Base-by-base conservation (phyloP, 352 stramenopile species). In the Globisporangium nodosum region DNA sequence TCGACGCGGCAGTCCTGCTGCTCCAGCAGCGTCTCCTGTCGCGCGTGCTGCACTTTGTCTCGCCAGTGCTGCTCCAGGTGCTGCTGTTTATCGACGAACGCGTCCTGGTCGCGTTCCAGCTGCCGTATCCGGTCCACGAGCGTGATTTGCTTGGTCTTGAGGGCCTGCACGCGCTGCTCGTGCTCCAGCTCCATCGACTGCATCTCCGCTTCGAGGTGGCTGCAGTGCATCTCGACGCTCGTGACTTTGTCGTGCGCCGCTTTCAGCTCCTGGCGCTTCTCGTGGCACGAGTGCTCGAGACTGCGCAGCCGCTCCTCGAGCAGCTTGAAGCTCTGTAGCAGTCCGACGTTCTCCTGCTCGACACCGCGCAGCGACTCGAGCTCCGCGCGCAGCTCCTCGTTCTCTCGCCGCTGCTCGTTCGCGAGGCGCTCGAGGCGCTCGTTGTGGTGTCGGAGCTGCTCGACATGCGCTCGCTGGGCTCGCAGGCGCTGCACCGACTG, bases 301-400 rank as follows among this genome's bases (percentile, higher is more conserved):
- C 53, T 66, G 35, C 55, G 70, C 42, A 76, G 58, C 8, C 76
- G 66, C 55, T 81, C 66, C 61, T 89, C 73, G 5, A 89, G 56
- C 31, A 85, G 49, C 48, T 83, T 80, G 31, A 85, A 70, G 42
- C 68, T 82, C 52, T 85, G 73, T 16, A 83, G 61, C 30, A 81
- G 66, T 11, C 66, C 71, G 40, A 79, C 60, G 58, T 89, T 87
- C 56, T 89, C 76, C 42, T 78, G 61, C 46, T 85, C 71, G 24
- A 80, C 63, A 1, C 65, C 74, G 13, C 65, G 71, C 9, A 85
- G 42, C 15, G 68, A 65, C 12, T 58, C 63, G 5, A 85, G 51
- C 50, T 84, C 68, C 1, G 61, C 56, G 7, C 71, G 74, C 12
- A 89, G 54, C 16, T 60, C 66, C 20, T 87, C 69, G 45, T 66